Conservation (phyloP, 306 rosid species). For the Citrullus amarus region DNA sequence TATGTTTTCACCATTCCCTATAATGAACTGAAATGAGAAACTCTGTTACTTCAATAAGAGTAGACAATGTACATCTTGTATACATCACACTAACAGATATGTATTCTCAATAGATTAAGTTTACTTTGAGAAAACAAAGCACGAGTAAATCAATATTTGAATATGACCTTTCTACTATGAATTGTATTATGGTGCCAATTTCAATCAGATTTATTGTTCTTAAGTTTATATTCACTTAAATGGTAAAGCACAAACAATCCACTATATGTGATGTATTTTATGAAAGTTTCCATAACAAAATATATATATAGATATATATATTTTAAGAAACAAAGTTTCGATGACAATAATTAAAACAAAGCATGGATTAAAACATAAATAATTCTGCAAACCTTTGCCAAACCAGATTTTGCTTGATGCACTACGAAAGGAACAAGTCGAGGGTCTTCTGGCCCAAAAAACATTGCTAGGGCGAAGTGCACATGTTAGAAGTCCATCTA, state of each 20-base stretch:
- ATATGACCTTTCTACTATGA: neutral
- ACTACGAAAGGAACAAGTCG: slow-evolving; percentile 47
- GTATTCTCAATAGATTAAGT: neutral
- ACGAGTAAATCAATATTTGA: neutral
- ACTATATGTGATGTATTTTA: neutral
- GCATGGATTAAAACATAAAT: neutral
- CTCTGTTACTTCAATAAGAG: slow-evolving; percentile 36
- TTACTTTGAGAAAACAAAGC: neutral
- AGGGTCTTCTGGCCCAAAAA: slow-evolving; percentile 78
- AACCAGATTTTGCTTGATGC: slow-evolving; percentile 54
- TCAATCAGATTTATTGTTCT: neutral
- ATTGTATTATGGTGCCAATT: neutral
- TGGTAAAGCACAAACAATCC: neutral
- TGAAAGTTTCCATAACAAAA: neutral
- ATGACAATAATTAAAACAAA: neutral
- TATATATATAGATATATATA: too few species aligned
- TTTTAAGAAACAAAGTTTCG: neutral
- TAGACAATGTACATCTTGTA: neutral
- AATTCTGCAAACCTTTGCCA: slow-evolving; percentile 42
- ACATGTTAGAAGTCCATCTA: slow-evolving; percentile 77
- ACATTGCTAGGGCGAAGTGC: slow-evolving; percentile 83
- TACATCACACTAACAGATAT: neutral
- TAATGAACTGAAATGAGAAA: slow-evolving; percentile 71
- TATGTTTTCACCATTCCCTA: slow-evolving; percentile 67
- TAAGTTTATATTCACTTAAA: neutral